phyloP scores from a whole-genome alignment of 257 asterid species.

The Solanum ahanhuiri region DNA sequence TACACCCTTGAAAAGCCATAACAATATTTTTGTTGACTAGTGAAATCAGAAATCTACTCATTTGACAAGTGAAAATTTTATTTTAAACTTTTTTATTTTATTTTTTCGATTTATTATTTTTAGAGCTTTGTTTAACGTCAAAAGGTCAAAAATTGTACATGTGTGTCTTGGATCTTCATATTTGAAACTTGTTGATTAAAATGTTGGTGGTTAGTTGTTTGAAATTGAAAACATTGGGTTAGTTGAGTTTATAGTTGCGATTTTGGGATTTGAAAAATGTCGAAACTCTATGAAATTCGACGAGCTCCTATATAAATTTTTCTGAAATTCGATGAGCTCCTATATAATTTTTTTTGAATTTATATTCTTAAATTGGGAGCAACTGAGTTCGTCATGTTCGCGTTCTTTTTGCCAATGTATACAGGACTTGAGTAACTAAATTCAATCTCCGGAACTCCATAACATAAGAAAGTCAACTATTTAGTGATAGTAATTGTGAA shows the following conservation, averaged over 20 bases:
- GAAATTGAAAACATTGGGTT: neutral
- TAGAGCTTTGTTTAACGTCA: neutral
- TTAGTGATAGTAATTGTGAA: too few relatives aligned
- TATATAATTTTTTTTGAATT: too few relatives aligned
- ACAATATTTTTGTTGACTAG: neutral
- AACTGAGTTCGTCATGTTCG: too few relatives aligned
- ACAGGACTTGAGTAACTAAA: too few relatives aligned
- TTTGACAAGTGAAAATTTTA: neutral
- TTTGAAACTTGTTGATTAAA: neutral
- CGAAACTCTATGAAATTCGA: neutral
- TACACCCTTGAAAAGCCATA: neutral
- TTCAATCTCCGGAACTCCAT: too few relatives aligned
- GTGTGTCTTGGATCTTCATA: neutral
- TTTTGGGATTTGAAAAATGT: neutral
- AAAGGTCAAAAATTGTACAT: neutral
- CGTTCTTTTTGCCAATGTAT: too few relatives aligned
- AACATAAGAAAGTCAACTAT: too few relatives aligned
- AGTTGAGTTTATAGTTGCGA: neutral
- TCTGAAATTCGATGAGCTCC: too few relatives aligned
- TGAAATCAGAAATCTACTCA: neutral
- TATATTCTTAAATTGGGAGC: too few relatives aligned
- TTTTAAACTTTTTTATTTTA: too few relatives aligned
- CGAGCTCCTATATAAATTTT: too few relatives aligned
- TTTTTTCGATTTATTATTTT: too few relatives aligned
- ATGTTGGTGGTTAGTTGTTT: neutral